Base-by-base conservation (phyloP, 2,329 filamentous ascomycete species). In the Fusarium succisae region DNA sequence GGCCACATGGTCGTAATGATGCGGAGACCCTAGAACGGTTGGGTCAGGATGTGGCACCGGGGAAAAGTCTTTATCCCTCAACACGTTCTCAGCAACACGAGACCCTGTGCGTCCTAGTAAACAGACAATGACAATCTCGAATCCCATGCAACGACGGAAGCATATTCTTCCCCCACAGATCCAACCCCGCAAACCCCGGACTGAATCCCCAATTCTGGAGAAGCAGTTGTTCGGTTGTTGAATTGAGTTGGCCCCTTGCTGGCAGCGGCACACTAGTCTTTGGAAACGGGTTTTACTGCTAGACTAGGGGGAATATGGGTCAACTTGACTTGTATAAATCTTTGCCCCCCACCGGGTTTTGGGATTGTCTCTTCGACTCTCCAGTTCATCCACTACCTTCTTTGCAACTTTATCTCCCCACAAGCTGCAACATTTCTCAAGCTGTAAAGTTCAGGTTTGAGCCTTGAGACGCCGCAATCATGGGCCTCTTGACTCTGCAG, bases 401-500 rank as follows among this genome's bases (percentile, higher is more conserved):
- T 73, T 59, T 48, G 24, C 57, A 60, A 68, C 53, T 14, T 68
- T 58, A 51, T 62, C 26, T 28, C 59, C n/a, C 63, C 58, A 60
- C 26, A 44, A 44, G 47, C 53, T 69, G 44, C 39, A 68, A 54
- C 22, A 12, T 5, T 17, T 45, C 47, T 50, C 48, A 48, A 57
- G 35, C 35, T 30, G 48, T 30, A 38, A 38, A 55, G 43, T 32
- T 37, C 41, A 35, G 38, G n/a, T 22, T 45, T 63, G 30, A 48
- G 18, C 44, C 64, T 28, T 47, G 35, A 43, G 56, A 37, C 30
- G 38, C 48, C 22, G 53, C 43, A 63, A 47, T n/a, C 54, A 86
- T 86, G 85, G 82, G 83, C 69, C 79, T 90, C 72, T 83, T 90
- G 61, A 78, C 84, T 28, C 83, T 89, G 67, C 85, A 86, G 44